These are phyloP conservation scores for Amanita phalloides DNA, from an alignment of 768 basidiomycete genomes.

Conservation along the genomic window DNA sequence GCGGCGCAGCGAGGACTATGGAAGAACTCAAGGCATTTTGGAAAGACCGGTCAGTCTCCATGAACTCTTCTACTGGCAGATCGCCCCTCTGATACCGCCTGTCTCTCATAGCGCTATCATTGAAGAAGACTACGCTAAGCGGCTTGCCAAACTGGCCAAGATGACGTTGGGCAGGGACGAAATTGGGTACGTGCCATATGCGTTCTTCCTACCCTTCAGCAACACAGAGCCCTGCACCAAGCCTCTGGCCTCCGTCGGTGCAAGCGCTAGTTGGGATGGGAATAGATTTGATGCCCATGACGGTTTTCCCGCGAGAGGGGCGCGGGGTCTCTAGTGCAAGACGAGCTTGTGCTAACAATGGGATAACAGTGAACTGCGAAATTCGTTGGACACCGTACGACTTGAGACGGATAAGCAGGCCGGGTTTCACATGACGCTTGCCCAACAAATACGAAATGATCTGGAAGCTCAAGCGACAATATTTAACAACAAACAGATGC, in stretches of 20 bases:
- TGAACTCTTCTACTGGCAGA: neutral
- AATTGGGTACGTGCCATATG: slow-evolving; percentile 63
- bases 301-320: neutral
- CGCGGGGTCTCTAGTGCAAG: neutral
- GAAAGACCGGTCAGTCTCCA: slow-evolving; percentile 75
- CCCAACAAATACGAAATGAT: slow-evolving; percentile 64
- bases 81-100: slow-evolving; percentile 5
- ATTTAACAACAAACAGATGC: slow-evolving; percentile 54
- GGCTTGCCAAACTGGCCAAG: slow-evolving; percentile 71
- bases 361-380: slow-evolving; percentile 60
- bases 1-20: slow-evolving; percentile 74
- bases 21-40: slow-evolving; percentile 84
- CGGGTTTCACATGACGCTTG: slow-evolving; percentile 58
- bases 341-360: neutral
- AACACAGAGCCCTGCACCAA: neutral
- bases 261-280: neutral
- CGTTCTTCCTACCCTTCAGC: neutral
- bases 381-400: slow-evolving; percentile 69
- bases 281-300: neutral
- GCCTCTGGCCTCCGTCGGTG: neutral
- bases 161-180: slow-evolving; percentile 75
- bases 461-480: slow-evolving; percentile 56
- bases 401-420: slow-evolving; percentile 81
- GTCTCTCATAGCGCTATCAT: slow-evolving; percentile 55
- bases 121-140: slow-evolving; percentile 93